These are phyloP conservation scores for Colletotrichum musicola DNA, from an alignment of 2,329 filamentous ascomycete species.

Conservation along the genomic window DNA sequence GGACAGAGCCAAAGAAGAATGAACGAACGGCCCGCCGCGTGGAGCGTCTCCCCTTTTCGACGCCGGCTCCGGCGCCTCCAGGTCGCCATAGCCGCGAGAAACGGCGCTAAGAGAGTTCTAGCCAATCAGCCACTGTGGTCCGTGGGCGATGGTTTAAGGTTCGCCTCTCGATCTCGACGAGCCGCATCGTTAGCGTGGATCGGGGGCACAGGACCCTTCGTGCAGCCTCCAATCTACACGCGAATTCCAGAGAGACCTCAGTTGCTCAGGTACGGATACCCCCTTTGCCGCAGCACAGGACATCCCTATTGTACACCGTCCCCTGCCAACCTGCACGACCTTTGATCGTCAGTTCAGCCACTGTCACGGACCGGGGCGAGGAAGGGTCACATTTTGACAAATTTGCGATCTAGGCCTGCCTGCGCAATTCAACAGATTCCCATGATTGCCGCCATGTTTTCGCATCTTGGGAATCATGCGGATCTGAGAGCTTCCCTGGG, in stretches of 20 bases:
- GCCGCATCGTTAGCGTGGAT: conserved; percentile 47
- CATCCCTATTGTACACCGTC: neutral
- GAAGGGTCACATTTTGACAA: neutral
- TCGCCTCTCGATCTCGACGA: conserved; percentile 44
- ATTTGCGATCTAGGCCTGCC: conserved; percentile 1
- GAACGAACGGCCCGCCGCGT: neutral
- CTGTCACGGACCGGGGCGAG: neutral
- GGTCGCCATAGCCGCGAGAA: neutral
- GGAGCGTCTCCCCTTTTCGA: neutral
- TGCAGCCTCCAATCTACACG: conserved; percentile 10
- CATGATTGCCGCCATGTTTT: conserved; percentile 1
- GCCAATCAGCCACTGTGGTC: conserved; percentile 23
- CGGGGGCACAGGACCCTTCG: conserved; percentile 38
- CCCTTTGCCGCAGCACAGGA: too few relatives aligned
- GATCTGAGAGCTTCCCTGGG: conserved; percentile 5
- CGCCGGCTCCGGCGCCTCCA: neutral
- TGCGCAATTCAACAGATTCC: conserved; percentile 23
- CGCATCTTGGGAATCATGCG: conserved; percentile 17
- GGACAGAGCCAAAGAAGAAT: neutral
- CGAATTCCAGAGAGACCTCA: neutral
- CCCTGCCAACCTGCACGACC: neutral
- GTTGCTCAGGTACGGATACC: too few relatives aligned
- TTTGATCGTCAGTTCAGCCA: conserved; percentile 10
- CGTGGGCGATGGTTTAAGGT: neutral
- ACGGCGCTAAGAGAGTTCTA: neutral